Evolutionary conservation across 352 stramenopile genomes (phyloP).

Genomic region (Phytophthora litchii): DNA sequence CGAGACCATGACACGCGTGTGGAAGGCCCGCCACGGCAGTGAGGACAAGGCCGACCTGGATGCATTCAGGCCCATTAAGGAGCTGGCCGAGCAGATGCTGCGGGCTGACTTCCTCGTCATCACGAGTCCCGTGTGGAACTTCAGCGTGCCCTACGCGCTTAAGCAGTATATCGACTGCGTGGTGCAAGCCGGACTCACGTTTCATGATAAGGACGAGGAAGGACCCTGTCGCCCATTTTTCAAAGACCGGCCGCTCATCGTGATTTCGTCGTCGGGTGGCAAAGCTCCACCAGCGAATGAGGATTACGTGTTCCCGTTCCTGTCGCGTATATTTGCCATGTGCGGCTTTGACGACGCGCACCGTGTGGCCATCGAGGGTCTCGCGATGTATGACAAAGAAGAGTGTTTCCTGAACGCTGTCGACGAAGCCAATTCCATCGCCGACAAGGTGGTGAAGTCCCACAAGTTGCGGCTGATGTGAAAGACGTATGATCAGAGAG

Average conservation of each 20-base stretch:
- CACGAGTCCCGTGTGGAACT: slow-evolving; percentile 81
- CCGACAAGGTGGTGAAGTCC: slow-evolving; percentile 59
- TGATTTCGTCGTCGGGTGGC: slow-evolving; percentile 78
- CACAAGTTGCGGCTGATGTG: slow-evolving; percentile 57
- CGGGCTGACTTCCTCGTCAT: slow-evolving; percentile 78
- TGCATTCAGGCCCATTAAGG: slow-evolving; percentile 70
- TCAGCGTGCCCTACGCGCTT: slow-evolving; percentile 76
- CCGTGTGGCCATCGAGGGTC: slow-evolving; percentile 65
- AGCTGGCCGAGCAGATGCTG: slow-evolving; percentile 66
- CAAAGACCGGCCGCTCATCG: slow-evolving; percentile 59
- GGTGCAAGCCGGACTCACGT: slow-evolving; percentile 72
- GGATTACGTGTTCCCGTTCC: slow-evolving; percentile 75
- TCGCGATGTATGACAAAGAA: slow-evolving; percentile 73
- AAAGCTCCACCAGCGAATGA: slow-evolving; percentile 60
- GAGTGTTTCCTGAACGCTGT: slow-evolving; percentile 64
- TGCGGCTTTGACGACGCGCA: slow-evolving; percentile 73
- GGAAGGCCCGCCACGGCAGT: slow-evolving; percentile 68
- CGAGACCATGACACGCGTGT: slow-evolving; percentile 72
- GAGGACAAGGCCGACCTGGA: slow-evolving; percentile 59
- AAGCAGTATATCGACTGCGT: slow-evolving; percentile 89
- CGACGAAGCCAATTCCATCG: slow-evolving; percentile 57
- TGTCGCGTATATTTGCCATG: slow-evolving; percentile 79
- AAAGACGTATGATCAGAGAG: slow-evolving; percentile 41
- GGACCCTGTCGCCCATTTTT: slow-evolving; percentile 67
- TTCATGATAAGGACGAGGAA: slow-evolving; percentile 65